Evolutionary conservation across 805 yeast genomes (phyloP).

Genomic region (Candida vaughaniae): DNA sequence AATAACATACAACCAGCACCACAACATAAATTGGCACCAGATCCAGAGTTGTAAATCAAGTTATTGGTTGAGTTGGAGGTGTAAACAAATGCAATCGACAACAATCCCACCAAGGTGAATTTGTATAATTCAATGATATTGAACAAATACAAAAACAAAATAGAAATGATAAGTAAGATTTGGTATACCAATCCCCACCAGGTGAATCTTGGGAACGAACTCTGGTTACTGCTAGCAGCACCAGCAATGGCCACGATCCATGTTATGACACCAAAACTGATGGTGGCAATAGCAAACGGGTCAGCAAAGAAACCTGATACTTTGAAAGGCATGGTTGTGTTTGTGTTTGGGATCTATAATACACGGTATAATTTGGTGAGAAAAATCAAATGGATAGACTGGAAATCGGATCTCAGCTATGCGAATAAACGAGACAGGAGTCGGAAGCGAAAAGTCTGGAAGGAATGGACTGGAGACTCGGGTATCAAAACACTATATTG

Average conservation of each 20-base stretch:
- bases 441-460: no score
- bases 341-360: not conserved
- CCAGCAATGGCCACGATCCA: conserved; percentile 93
- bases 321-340: conserved; percentile 31
- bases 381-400: no score
- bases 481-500: no score
- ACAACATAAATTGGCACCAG: conserved; percentile 74
- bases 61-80: conserved; percentile 80
- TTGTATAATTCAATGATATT: conserved; percentile 72
- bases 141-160: conserved; percentile 52
- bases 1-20: conserved; percentile 89
- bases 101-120: conserved; percentile 51
- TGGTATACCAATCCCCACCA: conserved; percentile 97
- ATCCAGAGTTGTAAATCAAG: conserved; percentile 62
- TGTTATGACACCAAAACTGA: conserved; percentile 68
- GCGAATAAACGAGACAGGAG: no score
- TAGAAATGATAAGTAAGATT: conserved; percentile 54
- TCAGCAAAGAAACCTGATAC: conserved; percentile 64
- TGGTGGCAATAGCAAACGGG: conserved; percentile 84
- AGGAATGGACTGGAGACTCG: no score
- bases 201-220: conserved; percentile 71
- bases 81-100: conserved; percentile 77
- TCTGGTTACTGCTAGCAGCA: conserved; percentile 47
- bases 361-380: not conserved
- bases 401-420: no score